phyloP scores from a whole-genome alignment of 805 yeast species.

The Pichia exigua region DNA sequence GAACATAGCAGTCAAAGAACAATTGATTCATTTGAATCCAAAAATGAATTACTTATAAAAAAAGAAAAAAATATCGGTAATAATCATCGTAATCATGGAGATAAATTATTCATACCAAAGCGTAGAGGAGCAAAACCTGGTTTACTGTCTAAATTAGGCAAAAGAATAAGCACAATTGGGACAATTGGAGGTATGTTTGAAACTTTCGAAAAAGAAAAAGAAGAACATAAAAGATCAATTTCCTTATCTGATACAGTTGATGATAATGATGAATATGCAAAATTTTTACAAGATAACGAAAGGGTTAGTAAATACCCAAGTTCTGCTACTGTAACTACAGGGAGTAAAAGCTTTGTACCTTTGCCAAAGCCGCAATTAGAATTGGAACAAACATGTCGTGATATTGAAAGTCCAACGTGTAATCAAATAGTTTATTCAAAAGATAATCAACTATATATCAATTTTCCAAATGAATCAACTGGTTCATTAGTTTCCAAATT shows the following conservation, averaged over 20 bases:
- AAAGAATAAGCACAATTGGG: conserved; percentile 4
- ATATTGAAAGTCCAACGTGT: no score
- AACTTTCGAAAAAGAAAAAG: neutral
- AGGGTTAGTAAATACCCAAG: neutral
- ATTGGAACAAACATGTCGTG: neutral
- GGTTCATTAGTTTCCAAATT: conserved; percentile 1
- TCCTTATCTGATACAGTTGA: neutral
- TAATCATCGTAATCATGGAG: neutral
- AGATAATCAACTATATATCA: neutral
- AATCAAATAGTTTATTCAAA: neutral
- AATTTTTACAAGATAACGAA: neutral
- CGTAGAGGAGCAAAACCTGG: neutral
- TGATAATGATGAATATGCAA: neutral
- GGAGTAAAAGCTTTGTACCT: neutral
- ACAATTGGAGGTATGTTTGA: neutral
- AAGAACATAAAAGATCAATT: neutral
- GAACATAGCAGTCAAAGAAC: neutral
- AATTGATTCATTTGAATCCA: neutral
- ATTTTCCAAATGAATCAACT: conserved; percentile 2
- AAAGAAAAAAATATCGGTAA: neutral
- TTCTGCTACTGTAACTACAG: neutral
- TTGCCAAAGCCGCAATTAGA: neutral
- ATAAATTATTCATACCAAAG: neutral
- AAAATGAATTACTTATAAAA: neutral
- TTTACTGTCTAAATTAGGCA: conserved; percentile 2